A percentile compares a stretch with the other conserved stretches of the same genome.
Evolutionary conservation across 257 asterid genomes (phyloP).

Genomic region (Salvia miltiorrhiza): DNA sequence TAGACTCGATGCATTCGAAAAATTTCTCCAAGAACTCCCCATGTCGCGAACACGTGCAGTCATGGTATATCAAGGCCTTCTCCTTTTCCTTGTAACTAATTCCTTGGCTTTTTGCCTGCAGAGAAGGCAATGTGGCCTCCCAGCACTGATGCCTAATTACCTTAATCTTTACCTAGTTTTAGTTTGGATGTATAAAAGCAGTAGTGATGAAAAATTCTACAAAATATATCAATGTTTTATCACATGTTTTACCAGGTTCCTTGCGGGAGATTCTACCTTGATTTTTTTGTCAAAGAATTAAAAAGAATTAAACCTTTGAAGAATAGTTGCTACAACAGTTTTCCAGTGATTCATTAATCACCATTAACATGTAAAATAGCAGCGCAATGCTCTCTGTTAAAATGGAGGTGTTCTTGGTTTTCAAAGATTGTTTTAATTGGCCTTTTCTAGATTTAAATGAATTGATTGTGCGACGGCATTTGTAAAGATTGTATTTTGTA

Average conservation of each 20-base stretch:
- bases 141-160: conserved; percentile 14
- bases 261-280: neutral
- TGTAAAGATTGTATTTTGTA: too few relatives aligned
- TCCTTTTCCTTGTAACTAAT: conserved; percentile 49
- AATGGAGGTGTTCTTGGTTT: neutral
- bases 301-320: neutral
- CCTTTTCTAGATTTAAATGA: neutral
- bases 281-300: neutral
- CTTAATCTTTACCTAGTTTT: conserved; percentile 23
- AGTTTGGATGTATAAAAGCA: conserved; percentile 32
- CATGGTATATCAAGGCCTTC: conserved; percentile 89
- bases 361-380: neutral
- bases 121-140: conserved; percentile 27
- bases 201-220: conserved; percentile 18
- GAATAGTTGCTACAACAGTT: neutral
- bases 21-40: conserved; percentile 86
- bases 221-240: conserved; percentile 23
- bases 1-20: conserved; percentile 86
- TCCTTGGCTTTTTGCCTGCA: conserved; percentile 43
- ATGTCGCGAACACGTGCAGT: conserved; percentile 99
- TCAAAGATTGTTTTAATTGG: neutral
- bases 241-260: neutral
- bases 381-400: neutral
- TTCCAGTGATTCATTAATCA: neutral
- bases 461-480: neutral